These are phyloP conservation scores for Magnaporthales sp. DNA, from an alignment of 2,329 filamentous ascomycete species.

Conservation along the genomic window DNA sequence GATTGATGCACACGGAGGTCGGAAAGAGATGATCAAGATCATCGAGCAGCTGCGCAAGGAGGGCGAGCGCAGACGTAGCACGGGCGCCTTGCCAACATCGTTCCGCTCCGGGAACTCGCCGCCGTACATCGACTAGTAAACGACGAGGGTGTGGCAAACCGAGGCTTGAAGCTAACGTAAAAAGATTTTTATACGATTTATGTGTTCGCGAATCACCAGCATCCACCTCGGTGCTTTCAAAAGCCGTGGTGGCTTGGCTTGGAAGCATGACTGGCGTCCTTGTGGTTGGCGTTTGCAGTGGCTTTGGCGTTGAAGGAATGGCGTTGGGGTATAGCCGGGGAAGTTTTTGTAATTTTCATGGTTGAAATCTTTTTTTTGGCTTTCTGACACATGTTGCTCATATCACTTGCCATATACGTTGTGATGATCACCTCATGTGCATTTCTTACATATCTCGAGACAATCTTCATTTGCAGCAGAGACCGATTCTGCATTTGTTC, in stretches of 20 bases:
- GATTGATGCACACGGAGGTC: conserved; percentile 69
- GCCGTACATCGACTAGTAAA: conserved; percentile 33
- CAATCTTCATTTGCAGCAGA: not conserved
- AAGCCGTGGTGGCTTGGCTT: not conserved
- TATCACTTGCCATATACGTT: not conserved
- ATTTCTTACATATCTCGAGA: not conserved
- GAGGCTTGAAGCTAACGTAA: not conserved
- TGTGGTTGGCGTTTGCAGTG: not conserved
- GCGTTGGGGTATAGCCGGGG: not conserved
- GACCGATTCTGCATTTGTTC: not conserved
- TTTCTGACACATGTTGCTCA: not conserved
- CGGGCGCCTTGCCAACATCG: conserved; percentile 9
- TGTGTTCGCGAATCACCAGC: not conserved
- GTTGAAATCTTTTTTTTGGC: not conserved
- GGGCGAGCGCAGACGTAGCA: conserved; percentile 61
- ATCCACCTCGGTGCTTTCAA: not conserved
- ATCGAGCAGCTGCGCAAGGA: conserved; percentile 84
- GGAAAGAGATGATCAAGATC: conserved; percentile 86
- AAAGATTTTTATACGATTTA: not conserved
- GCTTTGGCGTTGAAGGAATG: not conserved
- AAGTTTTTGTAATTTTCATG: not conserved
- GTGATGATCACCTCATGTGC: not conserved
- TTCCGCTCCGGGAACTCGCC: conserved; percentile 17
- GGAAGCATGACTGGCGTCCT: not conserved
- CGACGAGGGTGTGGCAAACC: conserved; percentile 3